Conservation (phyloP, 108 stramenopile genomes). For the Fragilariopsis cylindrus region DNA sequence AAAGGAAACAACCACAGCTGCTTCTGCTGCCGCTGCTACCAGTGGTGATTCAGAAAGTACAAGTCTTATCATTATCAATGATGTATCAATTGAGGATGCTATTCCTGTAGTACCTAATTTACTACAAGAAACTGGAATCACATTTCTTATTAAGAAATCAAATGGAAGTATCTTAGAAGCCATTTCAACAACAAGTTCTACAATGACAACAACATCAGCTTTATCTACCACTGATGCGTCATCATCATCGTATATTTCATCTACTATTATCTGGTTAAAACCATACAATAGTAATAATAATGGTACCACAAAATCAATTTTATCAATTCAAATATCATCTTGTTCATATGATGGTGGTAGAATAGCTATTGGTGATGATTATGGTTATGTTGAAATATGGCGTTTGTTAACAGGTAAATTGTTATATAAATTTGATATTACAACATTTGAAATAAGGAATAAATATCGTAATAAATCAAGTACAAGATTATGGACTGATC, state of each 20-base stretch:
- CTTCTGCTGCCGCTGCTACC: not conserved
- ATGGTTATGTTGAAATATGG: conserved; percentile 6
- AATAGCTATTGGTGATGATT: conserved; percentile 10
- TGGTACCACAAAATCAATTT: not conserved
- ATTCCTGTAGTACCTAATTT: not conserved
- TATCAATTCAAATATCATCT: not conserved
- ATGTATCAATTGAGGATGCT: not conserved
- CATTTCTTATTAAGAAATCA: not conserved
- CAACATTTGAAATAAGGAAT: not conserved
- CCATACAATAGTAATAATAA: not conserved
- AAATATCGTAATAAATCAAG: not conserved
- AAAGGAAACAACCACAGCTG: not conserved
- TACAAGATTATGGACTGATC: not conserved
- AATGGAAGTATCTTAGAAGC: not conserved
- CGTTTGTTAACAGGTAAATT: not conserved
- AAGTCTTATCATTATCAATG: not conserved
- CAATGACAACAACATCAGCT: too few species aligned
- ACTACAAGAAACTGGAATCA: not conserved
- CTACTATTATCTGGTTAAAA: not conserved
- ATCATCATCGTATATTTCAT: not conserved
- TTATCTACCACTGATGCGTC: not conserved
- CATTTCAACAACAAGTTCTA: not conserved
- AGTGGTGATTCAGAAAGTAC: too few species aligned
- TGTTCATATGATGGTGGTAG: not conserved
- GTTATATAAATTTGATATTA: not conserved